Evolutionary conservation across 352 stramenopile genomes (phyloP), one percentile per base, ranked within the genome.

Genomic region (Plasmopara halstedii): DNA sequence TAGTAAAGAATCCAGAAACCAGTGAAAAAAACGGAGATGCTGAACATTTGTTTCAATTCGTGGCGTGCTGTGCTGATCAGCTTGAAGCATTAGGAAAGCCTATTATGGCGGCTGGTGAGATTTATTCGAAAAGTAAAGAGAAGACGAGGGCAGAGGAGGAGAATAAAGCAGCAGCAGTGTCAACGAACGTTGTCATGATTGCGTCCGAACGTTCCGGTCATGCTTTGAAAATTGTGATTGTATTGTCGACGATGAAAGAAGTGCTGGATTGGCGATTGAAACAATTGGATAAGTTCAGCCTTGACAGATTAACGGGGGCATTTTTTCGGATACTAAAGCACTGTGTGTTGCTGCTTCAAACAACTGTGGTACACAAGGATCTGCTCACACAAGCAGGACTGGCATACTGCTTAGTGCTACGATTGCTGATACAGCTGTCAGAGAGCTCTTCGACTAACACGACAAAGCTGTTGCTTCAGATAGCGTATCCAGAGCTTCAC

Each of bases 321-420:
- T 72, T 88, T 11, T 26, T 62, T 15, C 59, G 67, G 7, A 70
- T 91, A 39, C 40, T 84, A 13, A 44, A 58, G 22, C 59, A 80
- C 33, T 86, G 76, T 43, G 64, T 78, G 33, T 43, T 83, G n/a
- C 58, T 91, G 25, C 42, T 91, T 31, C 62, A 80, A 47, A 87
- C 76, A 2, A 55, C 39, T 14, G 79, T 87, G 17, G 74, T 88
- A n/a, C 73, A 85, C 55, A 91, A 91, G 51, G 76, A 88, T 9
- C 42, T 91, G 43, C 66, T 91, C 4, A 91, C 79, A 0, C 77
- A 88, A 46, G 74, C 77, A 4, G 79, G 73, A 3, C 56, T 91
- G 14, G 70, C 73, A 8, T 83, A 82, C 50, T 83, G 74, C 35
- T 60, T 88, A 6, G 37, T 87, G n/a, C 49, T 85, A 19, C 76